Base-by-base conservation (phyloP, 2,329 filamentous ascomycete species). In the Helicocarpus griseus region DNA sequence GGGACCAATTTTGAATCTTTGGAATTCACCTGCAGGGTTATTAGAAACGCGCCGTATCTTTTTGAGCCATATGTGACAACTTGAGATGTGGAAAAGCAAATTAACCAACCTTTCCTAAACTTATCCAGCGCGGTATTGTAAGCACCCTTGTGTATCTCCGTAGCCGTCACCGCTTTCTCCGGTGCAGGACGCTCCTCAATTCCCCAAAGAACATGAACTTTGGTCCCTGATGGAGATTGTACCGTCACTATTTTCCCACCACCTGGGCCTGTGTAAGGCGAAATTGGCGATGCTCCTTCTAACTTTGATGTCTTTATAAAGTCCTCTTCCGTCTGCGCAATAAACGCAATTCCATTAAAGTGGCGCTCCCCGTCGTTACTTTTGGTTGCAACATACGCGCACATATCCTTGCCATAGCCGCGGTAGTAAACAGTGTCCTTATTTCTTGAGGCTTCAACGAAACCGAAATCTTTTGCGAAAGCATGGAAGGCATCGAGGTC, bases 401-500 rank as follows among this genome's bases (percentile, higher is more conserved):
- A 73, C 38, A 68, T 70, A 53, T 73, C 70, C 0, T 61, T 55
- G 0, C 71, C 71, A 54, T 73, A 73, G 13, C 71, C 71, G 7
- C 69, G 59, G 54, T 64, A 73, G 67, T 68, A 74, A 19, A 68
- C 60, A 48, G 69, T 59, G 21, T 61, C 60, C 0, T 67, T 63
- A 2, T 63, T 68, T 47, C 61, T 59, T 52, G 71, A 67, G 5
- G 61, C 65, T 9, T 73, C 59, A 43, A 67, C 62, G 66, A 73
- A 69, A 22, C 71, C 71, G 55, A 74, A 74, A 54, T 74, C 71
- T 58, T 53, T 61, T 48, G 70, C 62, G 60, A 73, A 78, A 2
- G 61, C 69, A 3, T 71, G 75, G 44, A 77, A 76, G 51, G 69
- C 62, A 21, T 69, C 64, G 3, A 79, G 63, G 51, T 79, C 70